These are phyloP conservation scores for Ogataea pini DNA, from an alignment of 805 yeast species.

Conservation along the genomic window DNA sequence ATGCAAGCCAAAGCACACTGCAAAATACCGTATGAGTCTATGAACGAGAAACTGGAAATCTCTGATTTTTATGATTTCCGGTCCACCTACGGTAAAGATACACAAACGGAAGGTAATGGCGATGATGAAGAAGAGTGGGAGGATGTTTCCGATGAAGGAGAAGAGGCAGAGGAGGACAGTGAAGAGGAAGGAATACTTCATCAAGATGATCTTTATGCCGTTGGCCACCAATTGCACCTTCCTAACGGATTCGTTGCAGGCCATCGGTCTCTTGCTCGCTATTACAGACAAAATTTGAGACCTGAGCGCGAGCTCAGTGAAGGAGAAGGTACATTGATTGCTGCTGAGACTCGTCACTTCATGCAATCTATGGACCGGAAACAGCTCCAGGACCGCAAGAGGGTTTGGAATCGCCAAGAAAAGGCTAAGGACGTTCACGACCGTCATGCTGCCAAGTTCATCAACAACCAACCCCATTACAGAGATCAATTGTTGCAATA, in stretches of 20 bases:
- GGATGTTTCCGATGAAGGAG: slow-evolving; percentile 33
- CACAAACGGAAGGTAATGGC: slow-evolving; percentile 27
- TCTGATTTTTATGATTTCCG: slow-evolving; percentile 84
- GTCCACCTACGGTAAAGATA: slow-evolving; percentile 49
- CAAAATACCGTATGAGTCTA: slow-evolving; percentile 82
- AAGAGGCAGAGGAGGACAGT: slow-evolving; percentile 32
- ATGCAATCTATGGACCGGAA: slow-evolving; percentile 41
- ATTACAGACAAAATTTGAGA: slow-evolving; percentile 64
- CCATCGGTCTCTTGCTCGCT: slow-evolving; percentile 73
- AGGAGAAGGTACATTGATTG: slow-evolving; percentile 71
- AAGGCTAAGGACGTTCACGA: slow-evolving; percentile 51
- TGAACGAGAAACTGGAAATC: slow-evolving; percentile 72
- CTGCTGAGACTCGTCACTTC: slow-evolving; percentile 70
- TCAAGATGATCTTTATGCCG: slow-evolving; percentile 33
- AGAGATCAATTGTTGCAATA: slow-evolving; percentile 67
- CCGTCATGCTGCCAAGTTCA: slow-evolving; percentile 60
- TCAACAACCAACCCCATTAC: slow-evolving; percentile 83
- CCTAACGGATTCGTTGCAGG: slow-evolving; percentile 82
- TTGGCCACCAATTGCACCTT: slow-evolving; percentile 64
- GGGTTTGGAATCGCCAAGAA: slow-evolving; percentile 62
- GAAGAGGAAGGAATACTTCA: slow-evolving; percentile 37
- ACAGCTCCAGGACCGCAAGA: slow-evolving; percentile 45
- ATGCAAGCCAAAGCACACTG: slow-evolving; percentile 84
- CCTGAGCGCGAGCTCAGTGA: slow-evolving; percentile 55
- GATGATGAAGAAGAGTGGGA: slow-evolving; percentile 40